Evolutionary conservation across 805 yeast species (phyloP), one percentile per base, ranked within the genome.

Genomic region (Candida quercuum): DNA sequence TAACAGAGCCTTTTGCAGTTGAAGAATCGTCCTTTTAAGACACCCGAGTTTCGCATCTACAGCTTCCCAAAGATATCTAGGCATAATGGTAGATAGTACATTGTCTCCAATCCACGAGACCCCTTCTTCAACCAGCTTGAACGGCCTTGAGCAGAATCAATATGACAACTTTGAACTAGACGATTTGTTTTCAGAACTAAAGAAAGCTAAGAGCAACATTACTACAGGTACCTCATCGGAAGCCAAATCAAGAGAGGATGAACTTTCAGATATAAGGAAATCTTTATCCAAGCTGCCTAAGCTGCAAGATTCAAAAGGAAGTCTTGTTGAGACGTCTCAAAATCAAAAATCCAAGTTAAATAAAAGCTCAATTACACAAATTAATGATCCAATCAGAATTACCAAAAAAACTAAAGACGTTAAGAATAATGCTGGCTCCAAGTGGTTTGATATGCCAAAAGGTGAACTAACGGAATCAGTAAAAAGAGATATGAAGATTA

Each of bases 401-500:
- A 60, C 26, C 17, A 41, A 41, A 36, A 37, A 43, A 37, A 36
- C 39, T 40, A 25, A 40, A 31, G 45, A 39, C 25, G 38, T 38
- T 15, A 32, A 45, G 26, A 24, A 47, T 44, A 29, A 63, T 23
- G 58, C 80, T 1, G 87, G 86, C 1, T 58, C 61, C 22, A 66
- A 78, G 43, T 89, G 97, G 97, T 89, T 86, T 52, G 71, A 77
- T 36, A 68, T 89, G 72, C 86, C 87, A 22, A 79, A 76, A 47
- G 78, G 81, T 6, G 93, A 84, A 48, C 61, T 85, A 42, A 84
- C 94, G 9, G 77, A 81, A 2, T 71, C 72, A 21, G 56, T 85
- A 16, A 83, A 83, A 53, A 71, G 95, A 41, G 98, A 93, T 57
- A 57, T 93, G 49, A 67, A 78, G 52, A 63, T 93, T 13, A 68